phyloP scores from a whole-genome alignment of 129 eudicot genomes.

The Scalesia atractyloides region DNA sequence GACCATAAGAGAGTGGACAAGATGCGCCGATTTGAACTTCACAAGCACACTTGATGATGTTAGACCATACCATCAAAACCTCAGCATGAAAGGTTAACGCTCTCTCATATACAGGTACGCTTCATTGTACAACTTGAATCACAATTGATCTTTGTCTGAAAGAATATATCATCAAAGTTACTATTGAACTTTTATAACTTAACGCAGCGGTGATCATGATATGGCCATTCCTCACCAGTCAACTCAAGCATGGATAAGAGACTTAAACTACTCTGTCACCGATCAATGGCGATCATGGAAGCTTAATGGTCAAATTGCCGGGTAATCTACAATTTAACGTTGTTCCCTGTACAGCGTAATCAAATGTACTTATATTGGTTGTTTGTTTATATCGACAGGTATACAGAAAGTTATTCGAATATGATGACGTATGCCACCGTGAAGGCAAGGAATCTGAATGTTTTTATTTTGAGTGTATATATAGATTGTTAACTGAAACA shows the following conservation, averaged over 20 bases:
- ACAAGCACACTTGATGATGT: conserved; percentile 21
- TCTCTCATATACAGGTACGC: conserved; percentile 55
- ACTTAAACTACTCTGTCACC: conserved; percentile 41
- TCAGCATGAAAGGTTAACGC: conserved; percentile 49
- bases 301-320: conserved; percentile 49
- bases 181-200: not conserved
- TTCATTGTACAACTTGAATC: not conserved
- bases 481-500: not conserved
- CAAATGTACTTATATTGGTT: not conserved
- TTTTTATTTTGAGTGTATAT: not conserved
- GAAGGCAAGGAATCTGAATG: conserved; percentile 44
- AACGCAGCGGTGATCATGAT: conserved; percentile 52
- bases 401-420: conserved; percentile 51
- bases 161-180: not conserved
- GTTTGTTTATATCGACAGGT: conserved; percentile 16
- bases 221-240: conserved; percentile 40
- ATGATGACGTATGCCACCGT: conserved; percentile 61
- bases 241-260: conserved; percentile 63
- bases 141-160: not conserved
- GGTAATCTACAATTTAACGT: conserved; percentile 34
- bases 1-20: conserved; percentile 36
- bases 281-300: conserved; percentile 56
- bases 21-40: conserved; percentile 33
- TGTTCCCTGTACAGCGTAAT: not conserved
- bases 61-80: conserved; percentile 40